phyloP scores from a whole-genome alignment of 208 protist genomes.

The Leishmania mexicana region DNA sequence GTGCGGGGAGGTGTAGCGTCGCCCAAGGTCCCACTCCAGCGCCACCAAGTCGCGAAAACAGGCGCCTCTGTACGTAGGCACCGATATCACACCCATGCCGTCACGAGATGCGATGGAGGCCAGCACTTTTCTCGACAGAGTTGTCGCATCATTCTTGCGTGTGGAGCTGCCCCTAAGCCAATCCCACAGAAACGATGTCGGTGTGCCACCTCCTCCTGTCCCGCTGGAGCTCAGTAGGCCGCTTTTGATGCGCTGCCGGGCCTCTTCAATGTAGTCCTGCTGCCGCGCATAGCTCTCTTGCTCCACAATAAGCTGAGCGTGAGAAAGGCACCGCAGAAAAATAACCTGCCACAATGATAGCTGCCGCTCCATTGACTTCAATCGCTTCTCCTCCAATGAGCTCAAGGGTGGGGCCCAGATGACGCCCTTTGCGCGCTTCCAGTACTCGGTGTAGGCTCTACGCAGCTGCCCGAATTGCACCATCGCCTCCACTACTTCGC shows the following conservation, averaged over 20 bases:
- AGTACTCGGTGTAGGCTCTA: conserved; percentile 66
- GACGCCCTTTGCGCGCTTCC: conserved; percentile 52
- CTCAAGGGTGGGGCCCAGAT: conserved; percentile 72
- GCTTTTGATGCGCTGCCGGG: neutral
- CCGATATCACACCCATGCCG: too few species aligned
- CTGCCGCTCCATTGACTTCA: conserved; percentile 54
- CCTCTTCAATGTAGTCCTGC: conserved; percentile 45
- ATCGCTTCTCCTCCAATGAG: conserved; percentile 35
- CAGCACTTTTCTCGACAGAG: neutral
- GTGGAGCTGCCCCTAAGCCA: neutral
- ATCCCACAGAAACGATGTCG: conserved; percentile 1
- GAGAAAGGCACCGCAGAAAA: conserved; percentile 77
- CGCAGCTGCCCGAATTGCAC: conserved; percentile 59
- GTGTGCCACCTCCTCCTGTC: neutral
- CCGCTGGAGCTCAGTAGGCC: neutral
- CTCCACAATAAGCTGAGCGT: conserved; percentile 64
- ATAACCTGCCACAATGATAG: conserved; percentile 69
- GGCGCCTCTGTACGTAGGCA: neutral
- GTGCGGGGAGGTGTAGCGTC: conserved; percentile 13
- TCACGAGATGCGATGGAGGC: neutral
- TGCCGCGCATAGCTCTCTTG: conserved; percentile 40
- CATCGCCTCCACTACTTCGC: conserved; percentile 44
- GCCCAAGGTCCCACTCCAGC: conserved; percentile 29
- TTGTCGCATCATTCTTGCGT: neutral
- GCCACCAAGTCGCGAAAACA: conserved; percentile 14